Evolutionary conservation across 208 protist species (phyloP), one percentile per base, ranked within the genome.

Genomic region (Crithidia sp.): DNA sequence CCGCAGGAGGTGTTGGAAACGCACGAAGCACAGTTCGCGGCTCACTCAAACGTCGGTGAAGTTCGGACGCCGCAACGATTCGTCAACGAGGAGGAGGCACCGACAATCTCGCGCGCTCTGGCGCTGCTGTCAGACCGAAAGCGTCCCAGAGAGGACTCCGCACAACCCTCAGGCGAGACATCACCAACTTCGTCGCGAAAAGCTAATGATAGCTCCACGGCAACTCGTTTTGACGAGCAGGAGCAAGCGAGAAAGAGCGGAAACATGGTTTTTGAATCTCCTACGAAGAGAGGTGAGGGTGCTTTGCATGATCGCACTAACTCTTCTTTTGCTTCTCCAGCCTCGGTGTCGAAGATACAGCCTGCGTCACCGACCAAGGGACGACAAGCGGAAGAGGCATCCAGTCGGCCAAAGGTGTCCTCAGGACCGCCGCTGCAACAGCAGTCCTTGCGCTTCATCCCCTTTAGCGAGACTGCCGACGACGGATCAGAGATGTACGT

Each of bases 401-500:
- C 62, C 5, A 45, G 16, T 47, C 16, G 37, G 9, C 60, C 28
- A 28, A 28, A 28, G 28, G 1, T 28, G 28, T 28, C 28, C 28
- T 2, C 50, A 5, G 9, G 9, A 49, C 49, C 50, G n/a, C 7
- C 9, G 52, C 64, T 36, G 49, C 43, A 56, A 39, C 19, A 67
- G 37, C 50, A 44, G 4, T 55, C 60, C 14, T 36, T 70, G 28
- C 67, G 72, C 9, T 94, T 92, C 83, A 81, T 91, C 53, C 91
- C 91, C 7, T 96, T 94, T 67, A 71, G 82, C 36, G 84, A 62
- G 16, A 56, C 45, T 6, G 58, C 60, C 5, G 54, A 8, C 5
- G 67, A 82, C 74, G 90, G 87, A 39, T 58, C 40, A 3, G 75
- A 91, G 56, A 67, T 44, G 41, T 74, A 85, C 28, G 83, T 96